phyloP scores from a whole-genome alignment of 2,329 filamentous ascomycete species.

The Sordariomycetes sp. region DNA sequence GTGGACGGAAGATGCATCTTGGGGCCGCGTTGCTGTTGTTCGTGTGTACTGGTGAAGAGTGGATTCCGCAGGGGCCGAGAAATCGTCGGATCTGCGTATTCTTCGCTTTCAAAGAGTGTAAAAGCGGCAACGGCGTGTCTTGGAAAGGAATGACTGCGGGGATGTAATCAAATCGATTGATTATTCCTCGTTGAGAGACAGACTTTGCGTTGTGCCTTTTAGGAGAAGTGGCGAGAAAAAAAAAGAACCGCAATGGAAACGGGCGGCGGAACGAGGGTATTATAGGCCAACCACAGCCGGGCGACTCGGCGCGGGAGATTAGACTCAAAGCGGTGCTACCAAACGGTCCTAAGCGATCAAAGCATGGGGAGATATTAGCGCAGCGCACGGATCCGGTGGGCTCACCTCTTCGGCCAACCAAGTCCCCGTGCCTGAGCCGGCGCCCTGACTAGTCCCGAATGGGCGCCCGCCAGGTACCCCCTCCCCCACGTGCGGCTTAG shows the following conservation, averaged over 20 bases:
- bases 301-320: background rate
- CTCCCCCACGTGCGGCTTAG: too few species aligned
- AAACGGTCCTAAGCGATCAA: too few species aligned
- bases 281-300: background rate
- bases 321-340: too few species aligned
- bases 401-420: background rate
- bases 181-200: background rate
- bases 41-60: background rate
- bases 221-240: background rate
- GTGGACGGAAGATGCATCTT: constrained; percentile 28
- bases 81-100: background rate
- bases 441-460: too few species aligned
- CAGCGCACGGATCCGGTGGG: background rate
- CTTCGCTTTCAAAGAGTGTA: background rate
- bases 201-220: background rate
- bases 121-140: background rate
- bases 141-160: constrained; percentile 4
- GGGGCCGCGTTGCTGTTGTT: background rate
- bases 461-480: too few species aligned
- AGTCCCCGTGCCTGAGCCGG: background rate
- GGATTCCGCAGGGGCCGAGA: background rate
- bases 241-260: background rate
- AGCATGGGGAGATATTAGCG: background rate
- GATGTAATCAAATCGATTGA: background rate
- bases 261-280: background rate